phyloP scores from a whole-genome alignment of 2,329 filamentous ascomycete genomes.

The Aciculosporium take region DNA sequence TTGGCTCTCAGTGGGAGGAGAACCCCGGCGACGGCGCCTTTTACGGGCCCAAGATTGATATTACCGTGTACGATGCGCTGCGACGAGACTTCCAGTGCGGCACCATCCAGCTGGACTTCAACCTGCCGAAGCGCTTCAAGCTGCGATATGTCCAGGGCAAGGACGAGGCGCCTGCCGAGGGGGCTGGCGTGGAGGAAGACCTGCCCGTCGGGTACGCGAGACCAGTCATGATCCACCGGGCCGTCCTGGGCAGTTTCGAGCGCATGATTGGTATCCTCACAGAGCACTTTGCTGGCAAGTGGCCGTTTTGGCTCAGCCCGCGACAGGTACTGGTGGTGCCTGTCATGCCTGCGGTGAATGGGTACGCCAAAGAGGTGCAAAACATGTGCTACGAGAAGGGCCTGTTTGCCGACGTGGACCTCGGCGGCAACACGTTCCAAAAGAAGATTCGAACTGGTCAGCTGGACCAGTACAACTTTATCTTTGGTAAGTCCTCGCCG shows the following conservation, averaged over 20 bases:
- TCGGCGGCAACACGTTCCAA: conserved; percentile 62
- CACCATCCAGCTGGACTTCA: conserved; percentile 91
- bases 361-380: conserved; percentile 65
- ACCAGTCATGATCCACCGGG: conserved; percentile 77
- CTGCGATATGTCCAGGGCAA: conserved; percentile 37
- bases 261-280: conserved; percentile 59
- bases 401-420: conserved; percentile 49
- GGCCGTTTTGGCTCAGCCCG: conserved; percentile 82
- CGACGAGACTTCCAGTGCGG: conserved; percentile 47
- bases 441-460: conserved; percentile 82
- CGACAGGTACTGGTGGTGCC: conserved; percentile 50
- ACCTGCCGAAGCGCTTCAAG: conserved; percentile 39
- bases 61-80: conserved; percentile 81
- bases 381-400: conserved; percentile 49
- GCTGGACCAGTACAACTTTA: conserved; percentile 71
- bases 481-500: conserved; percentile 42
- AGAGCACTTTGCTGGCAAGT: conserved; percentile 77
- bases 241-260: conserved; percentile 59
- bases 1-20: conserved; percentile 64
- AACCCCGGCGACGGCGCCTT: conserved; percentile 95
- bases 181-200: conserved; percentile 30
- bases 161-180: conserved; percentile 24
- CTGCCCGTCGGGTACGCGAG: conserved; percentile 58
- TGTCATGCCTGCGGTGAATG: conserved; percentile 64
- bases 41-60: conserved; percentile 97